phyloP scores from a whole-genome alignment of 1,284 basidiomycete species.

The Peniophora sp. region DNA sequence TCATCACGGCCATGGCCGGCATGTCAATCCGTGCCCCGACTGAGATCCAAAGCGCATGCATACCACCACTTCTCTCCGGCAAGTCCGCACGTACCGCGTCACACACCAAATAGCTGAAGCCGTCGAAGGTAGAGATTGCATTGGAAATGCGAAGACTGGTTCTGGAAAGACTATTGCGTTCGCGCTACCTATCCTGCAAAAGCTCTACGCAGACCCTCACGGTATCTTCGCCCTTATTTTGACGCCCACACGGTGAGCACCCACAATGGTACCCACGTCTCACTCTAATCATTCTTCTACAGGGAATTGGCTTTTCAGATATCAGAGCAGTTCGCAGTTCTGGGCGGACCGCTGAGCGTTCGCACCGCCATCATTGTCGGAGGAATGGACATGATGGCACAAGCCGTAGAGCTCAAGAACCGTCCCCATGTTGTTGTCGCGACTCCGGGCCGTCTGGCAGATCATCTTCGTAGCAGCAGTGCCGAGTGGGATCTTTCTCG shows the following conservation, averaged over 20 bases:
- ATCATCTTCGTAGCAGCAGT: slow-evolving; percentile 76
- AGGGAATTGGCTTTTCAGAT: slow-evolving; percentile 98
- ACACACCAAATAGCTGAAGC: slow-evolving; percentile 6
- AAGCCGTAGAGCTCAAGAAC: slow-evolving; percentile 80
- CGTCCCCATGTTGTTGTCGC: slow-evolving; percentile 94
- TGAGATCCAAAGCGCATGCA: slow-evolving; percentile 84
- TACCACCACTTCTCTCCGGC: slow-evolving; percentile 83
- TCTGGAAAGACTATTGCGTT: slow-evolving; percentile 98
- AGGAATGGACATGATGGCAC: slow-evolving; percentile 97
- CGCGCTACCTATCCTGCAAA: slow-evolving; percentile 90
- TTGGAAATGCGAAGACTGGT: slow-evolving; percentile 97
- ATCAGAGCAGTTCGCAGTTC: slow-evolving; percentile 89
- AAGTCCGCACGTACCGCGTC: slow-evolving; percentile 17
- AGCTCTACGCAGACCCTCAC: slow-evolving; percentile 82
- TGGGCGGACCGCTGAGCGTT: slow-evolving; percentile 77
- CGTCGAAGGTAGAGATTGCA: slow-evolving; percentile 76
- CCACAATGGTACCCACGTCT: neutral
- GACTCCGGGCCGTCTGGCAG: slow-evolving; percentile 92
- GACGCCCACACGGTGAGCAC: slow-evolving; percentile 81
- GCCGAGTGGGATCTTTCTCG: slow-evolving; percentile 82
- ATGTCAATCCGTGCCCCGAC: slow-evolving; percentile 89
- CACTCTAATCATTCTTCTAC: slow-evolving; percentile 1
- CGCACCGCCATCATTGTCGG: slow-evolving; percentile 89
- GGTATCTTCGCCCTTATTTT: slow-evolving; percentile 91
- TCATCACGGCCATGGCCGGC: slow-evolving; percentile 64